Evolutionary conservation across 441 rosid genomes (phyloP), one percentile per base, ranked within the genome.

Genomic region (Eutrema salsugineum): DNA sequence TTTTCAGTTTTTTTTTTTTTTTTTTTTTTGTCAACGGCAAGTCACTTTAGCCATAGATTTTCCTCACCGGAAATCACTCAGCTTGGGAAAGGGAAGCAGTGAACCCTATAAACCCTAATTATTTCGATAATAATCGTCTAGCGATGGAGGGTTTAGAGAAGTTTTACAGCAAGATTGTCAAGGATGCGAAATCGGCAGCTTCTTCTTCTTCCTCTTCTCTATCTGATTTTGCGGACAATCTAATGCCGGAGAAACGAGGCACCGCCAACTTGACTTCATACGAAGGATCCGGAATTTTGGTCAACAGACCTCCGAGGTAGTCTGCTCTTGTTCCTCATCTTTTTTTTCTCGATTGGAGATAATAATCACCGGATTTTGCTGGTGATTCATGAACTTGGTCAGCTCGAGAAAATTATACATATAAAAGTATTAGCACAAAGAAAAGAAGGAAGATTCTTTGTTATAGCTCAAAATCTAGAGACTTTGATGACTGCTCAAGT

Each of bases 71-170:
- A 44, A 42, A 16, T 19, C 44, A 24, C 8, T 40, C 28, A 54
- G 14, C 6, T 35, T 35, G 30, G 27, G 53, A 49, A 48, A 56
- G 24, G 5, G 43, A 5, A 12, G 11, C 28, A 46, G 15, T 11
- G 14, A 68, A 38, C 38, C 71, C 32, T 47, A 69, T 47, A 69
- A 69, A 56, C 75, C 71, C 70, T 48, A 68, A 54, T 15, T 46
- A 3, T 3, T 4, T n/a, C 48, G 75, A 48, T 24, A 48, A 27
- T 44, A 48, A 27, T 44, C 40, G 50, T 33, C 11, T 0, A 51
- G 44, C 15, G 70, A 94, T 91, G 97, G 97, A 90, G 73, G 88
- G 82, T 32, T 49, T 84, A 22, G 84, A 81, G 87, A 85, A 85
- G 50, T 39, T 83, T 28, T 59, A 73, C 50, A 77, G 82, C 35